Evolutionary conservation across 805 yeast genomes (phyloP).

Genomic region (Ogataea ganodermae): DNA sequence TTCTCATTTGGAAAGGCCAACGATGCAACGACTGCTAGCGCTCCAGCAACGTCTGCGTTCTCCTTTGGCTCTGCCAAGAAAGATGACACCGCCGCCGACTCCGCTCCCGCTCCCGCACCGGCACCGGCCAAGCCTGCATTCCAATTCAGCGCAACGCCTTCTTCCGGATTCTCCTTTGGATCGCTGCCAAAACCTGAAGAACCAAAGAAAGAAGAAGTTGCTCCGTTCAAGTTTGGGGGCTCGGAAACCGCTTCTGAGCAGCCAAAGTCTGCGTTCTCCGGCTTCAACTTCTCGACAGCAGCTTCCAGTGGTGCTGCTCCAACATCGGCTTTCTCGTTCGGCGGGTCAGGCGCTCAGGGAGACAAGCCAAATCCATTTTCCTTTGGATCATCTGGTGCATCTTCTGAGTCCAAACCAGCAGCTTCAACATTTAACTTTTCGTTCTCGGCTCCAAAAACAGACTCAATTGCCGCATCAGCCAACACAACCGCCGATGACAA

Average conservation of each 20-base stretch:
- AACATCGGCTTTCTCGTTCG: conserved; percentile 2
- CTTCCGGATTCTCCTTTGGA: conserved; percentile 21
- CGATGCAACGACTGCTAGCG: background rate
- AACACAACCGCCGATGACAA: conserved; percentile 9
- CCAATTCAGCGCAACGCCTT: conserved; percentile 21
- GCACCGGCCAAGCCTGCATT: conserved; percentile 31
- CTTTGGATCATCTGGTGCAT: conserved; percentile 22
- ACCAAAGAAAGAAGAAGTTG: conserved; percentile 8
- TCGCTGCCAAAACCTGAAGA: conserved; percentile 11
- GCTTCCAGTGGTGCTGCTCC: conserved; percentile 1
- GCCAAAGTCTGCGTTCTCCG: conserved; percentile 9
- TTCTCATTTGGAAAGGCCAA: conserved; percentile 15
- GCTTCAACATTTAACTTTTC: conserved; percentile 26
- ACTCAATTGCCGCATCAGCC: conserved; percentile 8
- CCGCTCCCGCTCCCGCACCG: background rate
- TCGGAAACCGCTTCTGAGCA: conserved; percentile 4
- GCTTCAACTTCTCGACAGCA: conserved; percentile 15
- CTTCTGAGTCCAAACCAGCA: conserved; percentile 15
- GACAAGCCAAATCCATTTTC: conserved; percentile 19
- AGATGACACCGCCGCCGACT: background rate
- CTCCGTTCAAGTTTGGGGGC: conserved; percentile 19
- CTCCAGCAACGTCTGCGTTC: conserved; percentile 1
- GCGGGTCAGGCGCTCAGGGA: background rate
- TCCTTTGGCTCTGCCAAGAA: conserved; percentile 19
- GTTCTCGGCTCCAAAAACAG: conserved; percentile 27